Conservation (phyloP, 306 rosid species). For the Prunus persica region Prunus_persica_NCBIv2 NC_034013.1:13639501-13640000, state of each 20-base stretch:
- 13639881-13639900: conserved; percentile 56
- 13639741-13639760: neutral
- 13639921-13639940: conserved; percentile 26
- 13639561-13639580: conserved; percentile 96
- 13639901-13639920: conserved; percentile 55
- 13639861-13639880: conserved; percentile 41
- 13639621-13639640: conserved; percentile 67
- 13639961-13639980: no score
- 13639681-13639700: conserved; percentile 57
- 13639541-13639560: conserved; percentile 69
- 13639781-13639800: conserved; percentile 45
- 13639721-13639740: conserved; percentile 36
- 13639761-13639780: conserved; percentile 14
- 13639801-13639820: conserved; percentile 62
- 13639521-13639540: conserved; percentile 77
- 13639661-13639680: conserved; percentile 63
- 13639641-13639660: conserved; percentile 62
- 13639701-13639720: conserved; percentile 67
- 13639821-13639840: conserved; percentile 60
- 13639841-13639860: conserved; percentile 51
- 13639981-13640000: no score
- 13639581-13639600: conserved; percentile 88
- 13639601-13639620: conserved; percentile 73
- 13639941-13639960: neutral
- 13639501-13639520: conserved; percentile 74